phyloP scores from a whole-genome alignment of 73 alveolate genomes.

The Symbiodinium natans region DNA sequence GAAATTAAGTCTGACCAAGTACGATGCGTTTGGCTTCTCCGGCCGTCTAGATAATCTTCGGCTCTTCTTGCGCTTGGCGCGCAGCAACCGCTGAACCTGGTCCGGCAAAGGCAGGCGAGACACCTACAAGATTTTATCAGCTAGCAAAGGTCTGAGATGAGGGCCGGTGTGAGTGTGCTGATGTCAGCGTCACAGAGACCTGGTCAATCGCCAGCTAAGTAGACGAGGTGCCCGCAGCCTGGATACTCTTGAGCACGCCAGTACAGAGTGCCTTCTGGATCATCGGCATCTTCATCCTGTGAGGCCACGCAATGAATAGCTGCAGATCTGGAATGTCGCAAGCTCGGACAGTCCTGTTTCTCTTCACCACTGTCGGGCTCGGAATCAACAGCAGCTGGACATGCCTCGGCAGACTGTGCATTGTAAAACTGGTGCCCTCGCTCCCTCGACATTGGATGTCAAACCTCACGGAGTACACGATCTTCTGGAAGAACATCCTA shows the following conservation, averaged over 20 bases:
- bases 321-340: not conserved
- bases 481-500: conserved; percentile 70
- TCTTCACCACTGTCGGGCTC: conserved; percentile 52
- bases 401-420: not conserved
- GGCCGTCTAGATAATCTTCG: not conserved
- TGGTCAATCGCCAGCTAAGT: no score
- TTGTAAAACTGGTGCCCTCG: no score
- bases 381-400: conserved; percentile 29
- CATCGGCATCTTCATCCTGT: not conserved
- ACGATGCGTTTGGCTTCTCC: conserved; percentile 35
- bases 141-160: not conserved
- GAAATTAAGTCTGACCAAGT: not conserved
- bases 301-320: not conserved
- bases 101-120: not conserved
- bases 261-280: conserved; percentile 9
- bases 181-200: conserved; percentile 77
- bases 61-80: conserved; percentile 81
- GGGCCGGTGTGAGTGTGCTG: conserved; percentile 29
- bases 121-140: not conserved
- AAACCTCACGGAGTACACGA: conserved; percentile 45
- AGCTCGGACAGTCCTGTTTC: conserved; percentile 8
- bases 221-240: not conserved
- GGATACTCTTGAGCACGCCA: not conserved
- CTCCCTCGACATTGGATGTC: not conserved
- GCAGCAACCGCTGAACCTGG: conserved; percentile 62